phyloP scores from a whole-genome alignment of 768 basidiomycete species.

The Leccinum broughii region DNA sequence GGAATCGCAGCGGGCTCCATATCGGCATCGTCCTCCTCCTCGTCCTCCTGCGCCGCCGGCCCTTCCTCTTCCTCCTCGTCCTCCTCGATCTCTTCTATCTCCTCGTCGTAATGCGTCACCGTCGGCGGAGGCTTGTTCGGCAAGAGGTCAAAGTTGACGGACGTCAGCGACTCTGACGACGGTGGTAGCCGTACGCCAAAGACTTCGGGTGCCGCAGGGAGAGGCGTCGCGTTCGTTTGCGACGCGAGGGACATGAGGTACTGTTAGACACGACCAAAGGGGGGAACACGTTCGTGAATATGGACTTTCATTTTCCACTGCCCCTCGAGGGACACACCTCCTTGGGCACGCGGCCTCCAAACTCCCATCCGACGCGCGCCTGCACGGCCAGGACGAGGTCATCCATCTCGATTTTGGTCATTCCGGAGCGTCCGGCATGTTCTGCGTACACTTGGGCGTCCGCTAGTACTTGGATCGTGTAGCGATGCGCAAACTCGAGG shows the following conservation, averaged over 20 bases:
- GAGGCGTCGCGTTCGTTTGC: conserved; percentile 77
- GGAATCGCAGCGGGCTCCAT: conserved; percentile 69
- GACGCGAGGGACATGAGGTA: conserved; percentile 78
- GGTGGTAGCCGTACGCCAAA: conserved; percentile 85
- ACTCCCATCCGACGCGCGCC: conserved; percentile 90
- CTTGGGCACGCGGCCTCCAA: conserved; percentile 85
- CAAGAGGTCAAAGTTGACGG: conserved; percentile 83
- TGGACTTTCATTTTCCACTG: not conserved
- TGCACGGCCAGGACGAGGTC: conserved; percentile 81
- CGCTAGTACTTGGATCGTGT: conserved; percentile 78
- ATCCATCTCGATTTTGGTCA: conserved; percentile 73
- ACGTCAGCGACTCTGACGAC: conserved; percentile 64
- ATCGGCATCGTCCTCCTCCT: conserved; percentile 52
- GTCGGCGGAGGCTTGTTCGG: conserved; percentile 83
- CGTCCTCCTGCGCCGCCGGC: conserved; percentile 51
- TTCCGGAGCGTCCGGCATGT: conserved; percentile 71
- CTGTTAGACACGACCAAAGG: conserved; percentile 36
- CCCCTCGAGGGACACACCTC: conserved; percentile 55
- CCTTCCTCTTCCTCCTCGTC: conserved; percentile 31
- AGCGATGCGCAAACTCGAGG: conserved; percentile 83
- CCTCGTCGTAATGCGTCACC: conserved; percentile 74
- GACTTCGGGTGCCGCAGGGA: conserved; percentile 84
- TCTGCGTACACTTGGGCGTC: conserved; percentile 88
- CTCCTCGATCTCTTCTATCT: conserved; percentile 74
- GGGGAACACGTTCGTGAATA: not conserved